These are phyloP conservation scores for Rosa chinensis DNA, from an alignment of 306 rosid species.

Conservation along the genomic window DNA sequence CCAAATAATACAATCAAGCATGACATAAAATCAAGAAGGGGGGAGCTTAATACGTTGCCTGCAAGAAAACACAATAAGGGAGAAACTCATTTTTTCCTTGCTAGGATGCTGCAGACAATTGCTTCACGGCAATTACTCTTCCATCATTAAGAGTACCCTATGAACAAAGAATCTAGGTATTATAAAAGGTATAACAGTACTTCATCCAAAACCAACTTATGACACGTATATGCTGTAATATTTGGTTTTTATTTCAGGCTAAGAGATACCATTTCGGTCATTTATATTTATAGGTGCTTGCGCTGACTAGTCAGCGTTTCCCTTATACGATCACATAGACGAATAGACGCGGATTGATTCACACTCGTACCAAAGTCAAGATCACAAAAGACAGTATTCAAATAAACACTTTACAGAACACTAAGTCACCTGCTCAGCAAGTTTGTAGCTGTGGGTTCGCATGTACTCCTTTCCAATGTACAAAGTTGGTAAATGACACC, in stretches of 20 bases:
- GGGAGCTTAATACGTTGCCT: too few species aligned
- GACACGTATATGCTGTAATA: not conserved
- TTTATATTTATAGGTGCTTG: not conserved
- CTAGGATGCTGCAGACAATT: too few species aligned
- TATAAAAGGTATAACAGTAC: not conserved
- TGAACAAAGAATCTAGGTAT: not conserved
- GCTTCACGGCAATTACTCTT: too few species aligned
- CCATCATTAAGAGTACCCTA: too few species aligned
- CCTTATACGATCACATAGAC: not conserved
- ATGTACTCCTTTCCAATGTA: conserved; percentile 99
- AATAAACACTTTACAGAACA: not conserved
- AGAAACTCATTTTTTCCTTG: too few species aligned
- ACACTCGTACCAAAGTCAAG: not conserved
- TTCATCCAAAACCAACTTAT: not conserved
- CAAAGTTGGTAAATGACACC: conserved; percentile 97
- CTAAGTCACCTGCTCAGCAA: conserved; percentile 85
- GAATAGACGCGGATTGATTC: not conserved
- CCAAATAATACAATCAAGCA: too few species aligned
- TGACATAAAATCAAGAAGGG: too few species aligned
- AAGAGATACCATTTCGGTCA: not conserved
- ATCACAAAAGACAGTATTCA: conserved; percentile 6
- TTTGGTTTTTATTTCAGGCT: not conserved
- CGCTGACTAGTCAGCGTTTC: not conserved
- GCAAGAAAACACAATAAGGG: too few species aligned
- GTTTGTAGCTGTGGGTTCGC: conserved; percentile 97